Evolutionary conservation across 345 rosid species (phyloP).

Genomic region (Balakata baccata): DNA sequence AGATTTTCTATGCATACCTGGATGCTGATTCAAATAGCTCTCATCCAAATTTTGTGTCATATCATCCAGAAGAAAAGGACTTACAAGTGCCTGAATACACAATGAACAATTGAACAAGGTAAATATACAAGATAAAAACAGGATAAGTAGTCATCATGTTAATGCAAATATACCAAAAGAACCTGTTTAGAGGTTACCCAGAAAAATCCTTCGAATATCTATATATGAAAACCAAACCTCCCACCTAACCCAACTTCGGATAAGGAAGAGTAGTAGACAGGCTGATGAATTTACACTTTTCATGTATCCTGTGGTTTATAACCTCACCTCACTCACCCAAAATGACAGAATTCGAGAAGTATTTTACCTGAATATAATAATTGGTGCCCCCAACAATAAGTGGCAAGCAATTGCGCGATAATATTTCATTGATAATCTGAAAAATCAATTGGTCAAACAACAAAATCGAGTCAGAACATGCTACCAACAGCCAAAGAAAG

Average conservation of each 20-base stretch:
- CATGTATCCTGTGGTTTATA: not conserved
- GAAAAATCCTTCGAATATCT: not conserved
- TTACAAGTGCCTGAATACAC: constrained; percentile 67
- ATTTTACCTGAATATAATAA: constrained; percentile 84
- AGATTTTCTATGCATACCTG: constrained; percentile 40
- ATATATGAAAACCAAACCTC: not conserved
- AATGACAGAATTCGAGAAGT: not conserved
- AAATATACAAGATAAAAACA: not conserved
- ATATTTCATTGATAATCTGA: constrained; percentile 73
- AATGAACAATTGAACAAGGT: constrained; percentile 7
- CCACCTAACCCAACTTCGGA: too few relatives aligned
- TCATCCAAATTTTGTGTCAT: constrained; percentile 40
- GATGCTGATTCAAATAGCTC: constrained; percentile 21
- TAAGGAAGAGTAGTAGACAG: too few relatives aligned
- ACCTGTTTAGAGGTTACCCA: not conserved
- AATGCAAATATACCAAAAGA: not conserved
- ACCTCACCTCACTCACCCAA: not conserved
- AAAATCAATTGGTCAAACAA: constrained; percentile 11
- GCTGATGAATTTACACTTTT: too few relatives aligned
- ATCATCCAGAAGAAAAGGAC: constrained; percentile 78
- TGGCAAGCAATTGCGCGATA: constrained; percentile 65
- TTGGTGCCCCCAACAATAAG: constrained; percentile 92
- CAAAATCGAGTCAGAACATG: constrained; percentile 13
- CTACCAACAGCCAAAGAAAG: not conserved
- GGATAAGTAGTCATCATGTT: not conserved